Conservation (phyloP, 164 flowering plant species). For the Sedum album region DNA sequence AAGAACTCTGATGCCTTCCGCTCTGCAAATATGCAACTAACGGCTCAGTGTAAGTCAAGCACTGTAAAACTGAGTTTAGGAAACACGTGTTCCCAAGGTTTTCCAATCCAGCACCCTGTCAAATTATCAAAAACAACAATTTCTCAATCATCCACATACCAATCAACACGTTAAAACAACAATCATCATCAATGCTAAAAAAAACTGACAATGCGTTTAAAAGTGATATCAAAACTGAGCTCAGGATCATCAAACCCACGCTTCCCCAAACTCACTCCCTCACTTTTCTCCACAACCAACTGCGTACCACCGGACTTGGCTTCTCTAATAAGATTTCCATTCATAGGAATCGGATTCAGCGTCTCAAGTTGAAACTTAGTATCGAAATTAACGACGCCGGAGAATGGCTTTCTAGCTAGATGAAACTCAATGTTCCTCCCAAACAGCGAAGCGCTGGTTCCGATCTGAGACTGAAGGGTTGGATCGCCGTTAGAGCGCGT, state of each 20-base stretch:
- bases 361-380: conserved; percentile 51
- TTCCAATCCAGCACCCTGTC: conserved; percentile 92
- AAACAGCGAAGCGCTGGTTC: conserved; percentile 15
- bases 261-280: conserved; percentile 25
- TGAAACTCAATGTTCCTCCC: conserved; percentile 52
- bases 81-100: conserved; percentile 97
- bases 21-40: conserved; percentile 87
- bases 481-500: too few species aligned
- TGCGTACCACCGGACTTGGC: conserved; percentile 7
- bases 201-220: conserved; percentile 66
- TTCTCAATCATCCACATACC: background rate
- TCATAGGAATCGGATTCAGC: conserved; percentile 37
- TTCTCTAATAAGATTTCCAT: background rate
- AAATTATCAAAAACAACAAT: background rate
- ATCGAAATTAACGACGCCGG: conserved; percentile 14
- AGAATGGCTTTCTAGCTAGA: conserved; percentile 38
- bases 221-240: conserved; percentile 43
- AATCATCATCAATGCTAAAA: background rate
- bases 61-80: conserved; percentile 93
- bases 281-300: conserved; percentile 24
- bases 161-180: too few species aligned
- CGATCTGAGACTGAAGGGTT: background rate
- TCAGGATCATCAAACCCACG: conserved; percentile 49
- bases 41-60: conserved; percentile 95
- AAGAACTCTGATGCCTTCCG: conserved; percentile 82